Percentiles rank a stretch among this genome's conserved stretches.
phyloP scores from a whole-genome alignment of 345 rosid genomes.

The Conringia planisiliqua region DNA sequence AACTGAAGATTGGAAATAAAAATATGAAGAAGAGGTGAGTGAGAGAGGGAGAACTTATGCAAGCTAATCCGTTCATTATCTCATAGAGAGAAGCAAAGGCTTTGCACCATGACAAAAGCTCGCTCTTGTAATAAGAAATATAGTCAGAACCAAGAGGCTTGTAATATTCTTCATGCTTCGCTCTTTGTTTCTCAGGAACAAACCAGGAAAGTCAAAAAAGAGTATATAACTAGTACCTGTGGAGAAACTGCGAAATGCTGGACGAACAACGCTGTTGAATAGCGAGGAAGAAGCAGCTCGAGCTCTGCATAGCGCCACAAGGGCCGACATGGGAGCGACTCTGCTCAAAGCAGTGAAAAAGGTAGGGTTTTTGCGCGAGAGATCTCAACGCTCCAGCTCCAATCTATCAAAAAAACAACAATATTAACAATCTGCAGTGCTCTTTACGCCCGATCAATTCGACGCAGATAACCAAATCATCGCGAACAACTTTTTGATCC shows the following conservation, averaged over 20 bases:
- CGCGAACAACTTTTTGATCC: neutral
- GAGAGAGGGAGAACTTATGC: neutral
- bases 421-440: neutral
- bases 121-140: too few relatives aligned
- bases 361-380: neutral
- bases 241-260: slow-evolving; percentile 33
- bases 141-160: neutral
- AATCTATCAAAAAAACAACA: slow-evolving; percentile 1
- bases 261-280: slow-evolving; percentile 26
- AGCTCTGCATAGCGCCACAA: slow-evolving; percentile 36
- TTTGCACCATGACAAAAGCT: too few relatives aligned
- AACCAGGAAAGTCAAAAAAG: neutral
- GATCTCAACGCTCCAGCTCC: neutral
- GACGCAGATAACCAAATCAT: neutral
- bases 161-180: neutral
- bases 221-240: slow-evolving; percentile 10
- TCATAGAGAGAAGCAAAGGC: slow-evolving; percentile 9
- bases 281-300: slow-evolving; percentile 26
- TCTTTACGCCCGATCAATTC: neutral
- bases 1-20: neutral
- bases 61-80: neutral
- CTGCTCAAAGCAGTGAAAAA: neutral
- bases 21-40: neutral
- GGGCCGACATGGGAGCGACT: slow-evolving; percentile 14
- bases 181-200: neutral